Evolutionary conservation across 306 rosid species (phyloP).

Genomic region (Neltuma alba): DNA sequence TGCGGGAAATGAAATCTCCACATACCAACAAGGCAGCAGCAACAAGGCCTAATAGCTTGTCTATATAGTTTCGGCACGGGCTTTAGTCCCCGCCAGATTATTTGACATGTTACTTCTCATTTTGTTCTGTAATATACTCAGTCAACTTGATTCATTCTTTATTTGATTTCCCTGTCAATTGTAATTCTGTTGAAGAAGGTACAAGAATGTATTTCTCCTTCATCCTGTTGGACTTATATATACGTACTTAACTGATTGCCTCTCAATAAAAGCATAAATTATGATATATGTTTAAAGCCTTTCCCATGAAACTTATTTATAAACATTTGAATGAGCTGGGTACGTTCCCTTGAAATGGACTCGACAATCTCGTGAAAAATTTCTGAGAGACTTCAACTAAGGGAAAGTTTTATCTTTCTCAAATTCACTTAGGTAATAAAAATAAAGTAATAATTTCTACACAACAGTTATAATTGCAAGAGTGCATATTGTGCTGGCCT

Average conservation of each 20-base stretch:
- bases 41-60: not conserved
- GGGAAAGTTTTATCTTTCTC: not conserved
- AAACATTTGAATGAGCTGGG: not conserved
- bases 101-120: not conserved
- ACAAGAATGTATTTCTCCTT: not conserved
- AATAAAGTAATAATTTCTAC: not conserved
- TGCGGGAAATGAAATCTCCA: conserved; percentile 59
- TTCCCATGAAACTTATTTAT: no score
- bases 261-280: not conserved
- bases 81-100: not conserved
- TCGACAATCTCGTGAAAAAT: not conserved
- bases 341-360: not conserved
- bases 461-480: no score
- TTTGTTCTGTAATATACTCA: not conserved
- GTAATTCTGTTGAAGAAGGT: not conserved
- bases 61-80: not conserved
- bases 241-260: not conserved
- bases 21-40: conserved; percentile 38
- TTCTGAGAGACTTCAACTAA: not conserved
- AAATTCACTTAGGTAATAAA: not conserved
- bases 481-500: not conserved
- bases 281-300: not conserved
- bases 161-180: not conserved
- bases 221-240: no score
- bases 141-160: not conserved